These are phyloP conservation scores for Amylostereum areolatum DNA, from an alignment of 1,284 basidiomycete species.

Conservation along the genomic window DNA sequence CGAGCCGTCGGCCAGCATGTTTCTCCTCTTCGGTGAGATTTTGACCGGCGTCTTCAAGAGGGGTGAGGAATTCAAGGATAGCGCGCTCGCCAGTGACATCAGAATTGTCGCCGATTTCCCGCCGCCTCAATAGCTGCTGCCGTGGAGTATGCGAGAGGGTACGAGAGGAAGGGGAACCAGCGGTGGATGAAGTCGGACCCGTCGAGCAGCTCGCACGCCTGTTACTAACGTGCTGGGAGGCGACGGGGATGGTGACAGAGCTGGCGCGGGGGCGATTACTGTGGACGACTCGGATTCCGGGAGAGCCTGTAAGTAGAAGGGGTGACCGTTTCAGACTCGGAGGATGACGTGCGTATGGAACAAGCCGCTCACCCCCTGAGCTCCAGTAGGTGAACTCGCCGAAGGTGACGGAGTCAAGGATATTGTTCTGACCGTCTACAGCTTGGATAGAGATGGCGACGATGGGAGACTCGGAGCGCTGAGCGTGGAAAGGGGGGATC, in stretches of 20 bases:
- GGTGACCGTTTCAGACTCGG: too few relatives aligned
- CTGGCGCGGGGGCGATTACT: too few relatives aligned
- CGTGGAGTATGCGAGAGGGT: neutral
- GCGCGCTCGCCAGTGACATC: slow-evolving; percentile 36
- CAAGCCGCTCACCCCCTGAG: slow-evolving; percentile 20
- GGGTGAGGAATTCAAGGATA: slow-evolving; percentile 49
- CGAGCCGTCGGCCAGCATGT: slow-evolving; percentile 58
- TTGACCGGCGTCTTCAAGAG: slow-evolving; percentile 44
- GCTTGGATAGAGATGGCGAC: slow-evolving; percentile 60
- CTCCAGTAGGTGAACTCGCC: slow-evolving; percentile 67
- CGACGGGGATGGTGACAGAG: too few relatives aligned
- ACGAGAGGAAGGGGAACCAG: neutral
- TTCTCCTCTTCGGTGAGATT: slow-evolving; percentile 57
- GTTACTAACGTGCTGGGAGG: too few relatives aligned
- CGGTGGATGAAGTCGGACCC: too few relatives aligned
- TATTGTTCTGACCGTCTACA: slow-evolving; percentile 41
- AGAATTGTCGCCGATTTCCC: slow-evolving; percentile 24
- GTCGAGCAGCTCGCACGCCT: too few relatives aligned
- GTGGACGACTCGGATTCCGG: too few relatives aligned
- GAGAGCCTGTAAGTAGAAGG: too few relatives aligned
- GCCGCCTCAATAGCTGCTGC: slow-evolving; percentile 13
- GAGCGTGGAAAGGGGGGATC: slow-evolving; percentile 38
- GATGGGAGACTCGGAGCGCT: slow-evolving; percentile 25
- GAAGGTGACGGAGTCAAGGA: slow-evolving; percentile 61
- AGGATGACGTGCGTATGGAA: too few relatives aligned